phyloP scores from a whole-genome alignment of 148 eudicot species.

The Dianthus caryophyllus region DNA sequence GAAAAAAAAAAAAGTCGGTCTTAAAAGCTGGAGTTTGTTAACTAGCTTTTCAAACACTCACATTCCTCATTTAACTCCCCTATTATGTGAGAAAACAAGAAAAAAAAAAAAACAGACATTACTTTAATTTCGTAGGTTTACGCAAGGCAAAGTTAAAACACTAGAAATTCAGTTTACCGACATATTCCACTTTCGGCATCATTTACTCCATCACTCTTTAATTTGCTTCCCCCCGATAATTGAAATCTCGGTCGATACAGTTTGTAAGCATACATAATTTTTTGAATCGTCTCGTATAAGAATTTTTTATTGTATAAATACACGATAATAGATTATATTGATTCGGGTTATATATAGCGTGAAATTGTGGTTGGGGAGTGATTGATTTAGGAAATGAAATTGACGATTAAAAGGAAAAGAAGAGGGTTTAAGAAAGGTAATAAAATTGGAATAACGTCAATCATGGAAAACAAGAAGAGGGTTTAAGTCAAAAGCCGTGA shows the following conservation, averaged over 20 bases:
- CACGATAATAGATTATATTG: no score
- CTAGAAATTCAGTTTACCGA: background rate
- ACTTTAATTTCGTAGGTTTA: background rate
- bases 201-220: background rate
- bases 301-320: no score
- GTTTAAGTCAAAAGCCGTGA: conserved; percentile 1
- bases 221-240: no score
- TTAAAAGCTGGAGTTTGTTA: conserved; percentile 10
- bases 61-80: background rate
- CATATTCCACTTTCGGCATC: background rate
- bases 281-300: no score
- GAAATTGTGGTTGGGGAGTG: background rate
- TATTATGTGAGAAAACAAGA: background rate
- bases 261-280: no score
- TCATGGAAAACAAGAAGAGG: background rate
- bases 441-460: conserved; percentile 5
- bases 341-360: no score
- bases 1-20: background rate
- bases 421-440: background rate
- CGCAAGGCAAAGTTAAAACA: background rate
- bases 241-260: no score
- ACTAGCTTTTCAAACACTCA: background rate
- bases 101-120: no score
- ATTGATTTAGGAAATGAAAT: background rate
- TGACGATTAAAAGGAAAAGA: background rate